Percentiles rank a stretch among this genome's conserved stretches.
Evolutionary conservation across 2,329 filamentous ascomycete genomes (phyloP).

Genomic region (Alternaria longipes): DNA sequence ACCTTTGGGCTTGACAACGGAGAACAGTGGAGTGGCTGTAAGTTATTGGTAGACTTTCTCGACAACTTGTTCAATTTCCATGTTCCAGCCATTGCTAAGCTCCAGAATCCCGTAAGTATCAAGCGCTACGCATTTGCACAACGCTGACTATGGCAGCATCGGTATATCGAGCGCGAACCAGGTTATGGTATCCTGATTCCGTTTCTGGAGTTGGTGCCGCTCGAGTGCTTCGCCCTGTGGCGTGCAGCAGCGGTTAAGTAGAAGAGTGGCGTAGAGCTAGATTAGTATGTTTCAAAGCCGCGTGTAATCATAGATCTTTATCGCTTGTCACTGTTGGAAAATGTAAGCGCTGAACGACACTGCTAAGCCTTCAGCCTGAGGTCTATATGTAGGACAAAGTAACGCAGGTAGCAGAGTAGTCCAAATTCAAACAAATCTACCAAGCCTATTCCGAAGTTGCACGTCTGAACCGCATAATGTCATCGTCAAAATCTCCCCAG

Average conservation of each 20-base stretch:
- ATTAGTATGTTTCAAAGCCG: background rate
- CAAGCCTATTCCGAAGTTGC: background rate
- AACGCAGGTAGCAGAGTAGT: background rate
- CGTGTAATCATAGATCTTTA: background rate
- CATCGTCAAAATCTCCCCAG: background rate
- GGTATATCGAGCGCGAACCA: background rate
- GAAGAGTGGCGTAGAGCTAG: conserved; percentile 1
- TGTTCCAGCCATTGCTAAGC: background rate
- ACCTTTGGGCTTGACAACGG: no score
- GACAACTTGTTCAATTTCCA: conserved; percentile 1
- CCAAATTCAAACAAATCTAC: background rate
- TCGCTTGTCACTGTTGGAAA: background rate
- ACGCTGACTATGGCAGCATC: background rate
- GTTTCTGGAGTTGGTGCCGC: conserved; percentile 8
- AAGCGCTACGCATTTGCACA: background rate
- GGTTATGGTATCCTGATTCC: conserved; percentile 1
- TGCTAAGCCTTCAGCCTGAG: background rate
- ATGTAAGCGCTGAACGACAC: background rate
- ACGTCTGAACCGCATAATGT: background rate
- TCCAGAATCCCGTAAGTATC: background rate
- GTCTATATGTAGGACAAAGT: background rate
- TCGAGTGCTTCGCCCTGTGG: conserved; percentile 9
- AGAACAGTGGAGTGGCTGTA: no score
- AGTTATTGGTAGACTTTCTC: background rate
- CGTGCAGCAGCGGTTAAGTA: background rate